Conservation (phyloP, 257 asterid genomes). For the Solanum etuberosum region DNA sequence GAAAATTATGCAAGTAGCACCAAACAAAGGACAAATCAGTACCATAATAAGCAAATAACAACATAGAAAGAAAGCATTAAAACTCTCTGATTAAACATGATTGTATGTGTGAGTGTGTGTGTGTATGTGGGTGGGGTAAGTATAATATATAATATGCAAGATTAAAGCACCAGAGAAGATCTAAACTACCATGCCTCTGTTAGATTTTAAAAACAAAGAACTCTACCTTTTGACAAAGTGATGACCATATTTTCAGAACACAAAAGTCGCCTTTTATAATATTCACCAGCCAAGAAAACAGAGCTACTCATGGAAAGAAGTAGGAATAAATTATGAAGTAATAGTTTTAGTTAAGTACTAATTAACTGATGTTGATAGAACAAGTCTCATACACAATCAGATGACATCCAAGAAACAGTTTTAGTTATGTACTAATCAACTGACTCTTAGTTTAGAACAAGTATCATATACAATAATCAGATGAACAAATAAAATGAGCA, state of each 20-base stretch:
- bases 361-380: neutral
- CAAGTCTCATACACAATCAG: neutral
- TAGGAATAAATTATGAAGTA: neutral
- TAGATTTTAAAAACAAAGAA: neutral
- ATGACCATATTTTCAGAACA: neutral
- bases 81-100: neutral
- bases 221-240: neutral
- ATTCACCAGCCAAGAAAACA: neutral
- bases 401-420: neutral
- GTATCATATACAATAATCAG: neutral
- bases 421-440: neutral
- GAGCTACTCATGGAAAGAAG: neutral
- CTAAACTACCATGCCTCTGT: neutral
- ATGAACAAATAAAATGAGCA: neutral
- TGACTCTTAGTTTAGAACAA: neutral
- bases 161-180: neutral
- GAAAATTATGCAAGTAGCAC: neutral
- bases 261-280: neutral
- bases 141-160: neutral
- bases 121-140: neutral
- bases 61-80: neutral
- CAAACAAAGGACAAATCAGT: neutral
- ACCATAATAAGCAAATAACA: neutral
- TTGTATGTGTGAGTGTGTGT: too few species aligned
- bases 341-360: neutral